Percentiles rank a stretch among this genome's conserved stretches.
Conservation (phyloP, 2,329 filamentous ascomycete genomes). For the Leptographium flavum region DNA sequence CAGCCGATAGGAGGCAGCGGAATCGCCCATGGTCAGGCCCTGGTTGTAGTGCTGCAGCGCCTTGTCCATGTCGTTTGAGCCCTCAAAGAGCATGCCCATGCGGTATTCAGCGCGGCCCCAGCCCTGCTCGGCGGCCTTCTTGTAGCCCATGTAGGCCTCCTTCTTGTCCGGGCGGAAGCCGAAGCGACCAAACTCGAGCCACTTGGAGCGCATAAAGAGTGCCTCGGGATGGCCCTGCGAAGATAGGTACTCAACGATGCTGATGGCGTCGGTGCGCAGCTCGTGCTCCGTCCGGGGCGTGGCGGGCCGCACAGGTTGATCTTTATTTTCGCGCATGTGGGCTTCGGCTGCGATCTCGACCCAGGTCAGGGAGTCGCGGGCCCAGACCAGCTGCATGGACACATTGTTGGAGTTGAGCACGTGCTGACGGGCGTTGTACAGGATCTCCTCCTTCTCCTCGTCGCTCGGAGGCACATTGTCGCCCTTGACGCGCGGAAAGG, state of each 20-base stretch:
- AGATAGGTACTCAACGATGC: conserved; percentile 79
- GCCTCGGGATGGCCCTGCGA: conserved; percentile 88
- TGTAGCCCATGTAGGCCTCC: conserved; percentile 81
- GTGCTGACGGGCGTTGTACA: conserved; percentile 70
- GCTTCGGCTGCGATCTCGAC: conserved; percentile 74
- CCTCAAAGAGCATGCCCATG: conserved; percentile 97
- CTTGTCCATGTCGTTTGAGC: conserved; percentile 81
- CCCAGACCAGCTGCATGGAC: conserved; percentile 93
- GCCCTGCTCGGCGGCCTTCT: conserved; percentile 66
- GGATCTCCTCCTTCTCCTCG: conserved; percentile 80
- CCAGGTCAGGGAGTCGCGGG: conserved; percentile 79
- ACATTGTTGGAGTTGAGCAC: conserved; percentile 91
- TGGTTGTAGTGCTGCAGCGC: conserved; percentile 82
- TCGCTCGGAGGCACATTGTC: conserved; percentile 87
- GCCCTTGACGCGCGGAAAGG: conserved; percentile 75
- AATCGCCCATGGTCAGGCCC: conserved; percentile 69
- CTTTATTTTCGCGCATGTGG: conserved; percentile 46
- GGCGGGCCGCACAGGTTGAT: conserved; percentile 42
- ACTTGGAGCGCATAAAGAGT: conserved; percentile 88
- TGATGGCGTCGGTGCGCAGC: conserved; percentile 74
- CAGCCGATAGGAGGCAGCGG: conserved; percentile 71
- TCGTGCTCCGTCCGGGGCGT: conserved; percentile 86
- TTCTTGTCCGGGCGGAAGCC: conserved; percentile 83
- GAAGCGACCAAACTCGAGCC: conserved; percentile 97
- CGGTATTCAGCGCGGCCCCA: conserved; percentile 86